A percentile compares a stretch with the other conserved stretches of the same genome.
phyloP scores from a whole-genome alignment of 2,329 filamentous ascomycete species.

The Sclerotinia nivalis region DNA sequence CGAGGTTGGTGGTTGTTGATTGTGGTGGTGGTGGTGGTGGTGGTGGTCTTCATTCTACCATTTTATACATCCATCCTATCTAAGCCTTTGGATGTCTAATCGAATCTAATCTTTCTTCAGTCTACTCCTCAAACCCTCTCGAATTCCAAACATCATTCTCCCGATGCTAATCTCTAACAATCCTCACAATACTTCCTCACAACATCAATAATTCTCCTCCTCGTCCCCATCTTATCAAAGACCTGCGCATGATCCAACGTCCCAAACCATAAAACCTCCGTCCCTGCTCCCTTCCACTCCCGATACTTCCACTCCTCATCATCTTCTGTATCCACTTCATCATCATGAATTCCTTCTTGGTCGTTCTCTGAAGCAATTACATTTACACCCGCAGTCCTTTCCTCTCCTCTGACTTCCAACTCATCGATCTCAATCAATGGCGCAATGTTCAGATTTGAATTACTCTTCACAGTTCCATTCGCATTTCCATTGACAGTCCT shows the following conservation, averaged over 20 bases:
- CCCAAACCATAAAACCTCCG: constrained; percentile 56
- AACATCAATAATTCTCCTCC: constrained; percentile 41
- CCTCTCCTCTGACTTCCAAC: neutral
- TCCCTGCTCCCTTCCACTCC: constrained; percentile 40
- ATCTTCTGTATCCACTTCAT: constrained; percentile 26
- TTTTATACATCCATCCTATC: neutral
- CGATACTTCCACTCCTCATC: constrained; percentile 40
- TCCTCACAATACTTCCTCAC: constrained; percentile 37
- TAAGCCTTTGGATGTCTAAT: neutral
- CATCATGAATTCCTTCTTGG: constrained; percentile 8
- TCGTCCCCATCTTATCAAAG: constrained; percentile 45
- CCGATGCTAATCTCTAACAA: neutral
- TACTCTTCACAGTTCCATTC: neutral
- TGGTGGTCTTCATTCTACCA: too few species aligned
- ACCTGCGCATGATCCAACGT: constrained; percentile 58
- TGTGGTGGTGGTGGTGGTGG: too few species aligned
- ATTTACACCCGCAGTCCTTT: neutral
- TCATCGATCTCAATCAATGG: constrained; percentile 18
- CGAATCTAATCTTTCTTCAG: neutral
- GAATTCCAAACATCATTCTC: neutral
- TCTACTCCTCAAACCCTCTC: neutral
- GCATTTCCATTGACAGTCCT: constrained; percentile 32
- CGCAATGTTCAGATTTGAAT: neutral
- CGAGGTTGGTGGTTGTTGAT: too few species aligned
- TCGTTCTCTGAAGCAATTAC: neutral